A percentile compares a stretch with the other conserved stretches of the same genome.
Evolutionary conservation across 208 protist species (phyloP).

Genomic region (Porcisia hertigi): DNA sequence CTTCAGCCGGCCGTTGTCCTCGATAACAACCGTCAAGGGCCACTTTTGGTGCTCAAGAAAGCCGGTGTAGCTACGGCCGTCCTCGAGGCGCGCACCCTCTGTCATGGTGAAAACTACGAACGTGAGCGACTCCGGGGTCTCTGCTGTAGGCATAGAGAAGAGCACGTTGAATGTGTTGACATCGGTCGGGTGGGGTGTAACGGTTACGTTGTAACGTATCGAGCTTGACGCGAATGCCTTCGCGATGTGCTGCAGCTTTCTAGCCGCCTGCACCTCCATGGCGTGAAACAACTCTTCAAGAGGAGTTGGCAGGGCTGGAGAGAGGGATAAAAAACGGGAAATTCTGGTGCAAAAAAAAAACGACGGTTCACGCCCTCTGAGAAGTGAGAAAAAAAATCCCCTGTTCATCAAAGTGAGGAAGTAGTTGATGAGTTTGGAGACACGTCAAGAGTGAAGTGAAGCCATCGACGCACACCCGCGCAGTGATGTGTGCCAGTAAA

Average conservation of each 20-base stretch:
- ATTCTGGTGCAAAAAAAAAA: neutral
- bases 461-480: no score
- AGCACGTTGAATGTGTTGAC: slow-evolving; percentile 44
- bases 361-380: no score
- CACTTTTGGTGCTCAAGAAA: slow-evolving; percentile 37
- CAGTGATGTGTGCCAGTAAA: no score
- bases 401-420: no score
- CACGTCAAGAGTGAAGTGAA: no score
- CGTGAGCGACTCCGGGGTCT: slow-evolving; percentile 47
- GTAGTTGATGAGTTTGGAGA: no score
- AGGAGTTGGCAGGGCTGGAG: neutral
- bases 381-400: no score
- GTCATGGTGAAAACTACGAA: slow-evolving; percentile 49
- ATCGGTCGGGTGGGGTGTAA: slow-evolving; percentile 41
- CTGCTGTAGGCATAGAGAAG: slow-evolving; percentile 60
- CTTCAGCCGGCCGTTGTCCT: slow-evolving; percentile 11
- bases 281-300: neutral
- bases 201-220: slow-evolving; percentile 59
- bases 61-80: slow-evolving; percentile 20
- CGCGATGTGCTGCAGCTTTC: slow-evolving; percentile 35
- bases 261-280: slow-evolving; percentile 14
- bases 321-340: neutral
- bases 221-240: slow-evolving; percentile 38
- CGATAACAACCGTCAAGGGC: slow-evolving; percentile 35
- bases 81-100: slow-evolving; percentile 6